Percentiles rank a stretch among this genome's conserved stretches.
Conservation (phyloP, 2,329 filamentous ascomycete species). For the Epichloe bromicola region DNA sequence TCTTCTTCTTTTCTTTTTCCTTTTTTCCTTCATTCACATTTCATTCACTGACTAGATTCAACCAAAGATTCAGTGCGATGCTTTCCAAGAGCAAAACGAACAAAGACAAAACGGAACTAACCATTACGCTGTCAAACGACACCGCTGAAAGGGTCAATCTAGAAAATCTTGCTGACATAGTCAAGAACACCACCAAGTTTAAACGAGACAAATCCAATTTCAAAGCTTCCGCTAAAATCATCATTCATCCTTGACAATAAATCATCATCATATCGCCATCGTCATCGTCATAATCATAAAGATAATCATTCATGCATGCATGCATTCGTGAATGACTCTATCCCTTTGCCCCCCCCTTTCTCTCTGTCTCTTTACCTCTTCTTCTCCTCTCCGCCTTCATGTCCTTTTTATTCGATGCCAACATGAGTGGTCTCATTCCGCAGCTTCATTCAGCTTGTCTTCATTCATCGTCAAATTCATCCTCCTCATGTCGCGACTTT, state of each 20-base stretch:
- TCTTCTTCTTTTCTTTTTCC: too few relatives aligned
- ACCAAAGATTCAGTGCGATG: slow-evolving; percentile 1
- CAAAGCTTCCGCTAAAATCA: slow-evolving; percentile 20
- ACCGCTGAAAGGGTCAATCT: slow-evolving; percentile 18
- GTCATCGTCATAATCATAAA: slow-evolving; percentile 4
- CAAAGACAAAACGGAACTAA: slow-evolving; percentile 25
- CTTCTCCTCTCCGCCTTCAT: background rate
- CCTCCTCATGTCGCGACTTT: slow-evolving; percentile 6
- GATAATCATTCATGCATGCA: background rate
- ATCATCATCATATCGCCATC: slow-evolving; percentile 4
- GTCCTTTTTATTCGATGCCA: background rate
- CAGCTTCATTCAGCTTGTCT: slow-evolving; percentile 7
- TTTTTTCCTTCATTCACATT: background rate
- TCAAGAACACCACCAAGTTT: slow-evolving; percentile 23
- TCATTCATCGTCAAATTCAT: slow-evolving; percentile 13
- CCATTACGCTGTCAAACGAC: slow-evolving; percentile 20
- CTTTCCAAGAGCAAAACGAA: slow-evolving; percentile 10
- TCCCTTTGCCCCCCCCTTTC: background rate
- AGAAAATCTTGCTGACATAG: slow-evolving; percentile 19
- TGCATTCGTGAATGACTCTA: background rate
- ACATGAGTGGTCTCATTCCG: too few relatives aligned
- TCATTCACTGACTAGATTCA: background rate
- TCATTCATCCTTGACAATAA: slow-evolving; percentile 10
- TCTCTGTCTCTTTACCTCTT: too few relatives aligned
- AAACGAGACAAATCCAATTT: slow-evolving; percentile 17